These are phyloP conservation scores for Exserohilum turcica DNA, from an alignment of 2,329 filamentous ascomycete genomes.

Conservation along the genomic window DNA sequence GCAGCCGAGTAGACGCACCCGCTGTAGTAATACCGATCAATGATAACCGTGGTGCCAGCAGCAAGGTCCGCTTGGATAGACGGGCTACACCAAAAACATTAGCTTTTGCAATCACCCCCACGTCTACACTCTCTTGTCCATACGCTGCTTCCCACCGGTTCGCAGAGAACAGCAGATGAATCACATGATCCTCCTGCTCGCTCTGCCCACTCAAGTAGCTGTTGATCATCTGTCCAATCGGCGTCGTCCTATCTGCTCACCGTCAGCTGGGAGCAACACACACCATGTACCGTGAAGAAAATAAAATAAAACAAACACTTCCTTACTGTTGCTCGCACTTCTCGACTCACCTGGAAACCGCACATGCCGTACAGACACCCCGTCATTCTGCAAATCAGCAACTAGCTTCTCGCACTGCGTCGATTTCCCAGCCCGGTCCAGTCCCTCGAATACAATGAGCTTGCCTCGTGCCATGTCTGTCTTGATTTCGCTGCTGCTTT, in stretches of 20 bases:
- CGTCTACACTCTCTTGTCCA: background rate
- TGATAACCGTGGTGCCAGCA: constrained; percentile 74
- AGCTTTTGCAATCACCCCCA: background rate
- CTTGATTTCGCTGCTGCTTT: background rate
- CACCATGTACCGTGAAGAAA: no score
- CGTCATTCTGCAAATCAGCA: constrained; percentile 57
- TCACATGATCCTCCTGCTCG: constrained; percentile 82
- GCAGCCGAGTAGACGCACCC: constrained; percentile 92
- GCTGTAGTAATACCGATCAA: constrained; percentile 94
- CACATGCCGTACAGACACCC: constrained; percentile 61
- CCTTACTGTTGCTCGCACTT: no score
- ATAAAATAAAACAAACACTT: no score
- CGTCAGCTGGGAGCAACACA: no score
- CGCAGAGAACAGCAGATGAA: constrained; percentile 87
- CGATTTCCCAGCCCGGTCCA: constrained; percentile 90
- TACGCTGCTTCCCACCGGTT: constrained; percentile 79
- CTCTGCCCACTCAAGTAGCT: constrained; percentile 74
- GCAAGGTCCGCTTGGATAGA: constrained; percentile 53
- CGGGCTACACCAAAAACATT: background rate
- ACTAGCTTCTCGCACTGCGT: constrained; percentile 79
- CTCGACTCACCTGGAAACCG: constrained; percentile 66
- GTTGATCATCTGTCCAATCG: constrained; percentile 87
- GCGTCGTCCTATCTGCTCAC: constrained; percentile 73
- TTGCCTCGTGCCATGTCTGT: constrained; percentile 63
- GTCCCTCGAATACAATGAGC: constrained; percentile 83